Percentiles rank a stretch among this genome's conserved stretches.
Conservation (phyloP, 129 eudicot genomes). For the Lactuca sativa region DNA sequence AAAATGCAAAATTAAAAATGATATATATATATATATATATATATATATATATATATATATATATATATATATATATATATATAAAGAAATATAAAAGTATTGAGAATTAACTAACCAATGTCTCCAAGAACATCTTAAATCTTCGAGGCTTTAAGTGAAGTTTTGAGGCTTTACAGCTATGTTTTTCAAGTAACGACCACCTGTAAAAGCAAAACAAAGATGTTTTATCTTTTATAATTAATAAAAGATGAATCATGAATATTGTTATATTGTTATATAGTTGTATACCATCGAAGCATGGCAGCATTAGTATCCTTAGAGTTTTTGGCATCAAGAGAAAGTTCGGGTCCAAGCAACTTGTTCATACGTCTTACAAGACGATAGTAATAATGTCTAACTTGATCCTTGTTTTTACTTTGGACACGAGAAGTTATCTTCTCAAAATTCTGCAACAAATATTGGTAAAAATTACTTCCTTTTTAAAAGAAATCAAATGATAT, state of each 20-base stretch:
- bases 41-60: neutral
- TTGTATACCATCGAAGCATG: conserved; percentile 64
- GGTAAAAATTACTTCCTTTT: neutral
- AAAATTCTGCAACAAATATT: conserved; percentile 57
- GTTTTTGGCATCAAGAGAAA: conserved; percentile 71
- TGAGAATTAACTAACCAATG: conserved; percentile 58
- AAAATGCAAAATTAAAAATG: neutral
- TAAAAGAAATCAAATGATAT: no score
- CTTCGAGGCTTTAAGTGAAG: conserved; percentile 88
- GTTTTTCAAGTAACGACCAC: conserved; percentile 78
- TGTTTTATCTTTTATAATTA: no score
- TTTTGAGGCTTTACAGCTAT: conserved; percentile 80
- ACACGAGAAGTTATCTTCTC: conserved; percentile 79
- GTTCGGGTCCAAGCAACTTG: conserved; percentile 74
- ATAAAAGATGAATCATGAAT: no score
- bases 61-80: neutral
- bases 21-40: neutral
- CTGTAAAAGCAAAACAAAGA: no score
- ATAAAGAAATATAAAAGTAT: no score
- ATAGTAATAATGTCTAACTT: conserved; percentile 85
- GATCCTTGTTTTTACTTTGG: conserved; percentile 84
- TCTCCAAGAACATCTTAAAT: conserved; percentile 66
- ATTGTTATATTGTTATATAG: no score
- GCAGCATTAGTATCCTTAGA: conserved; percentile 81
- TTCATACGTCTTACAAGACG: conserved; percentile 91